Percentiles rank a stretch among this genome's conserved stretches.
Conservation (phyloP, 768 basidiomycete genomes). For the Trametes coccinea region DNA sequence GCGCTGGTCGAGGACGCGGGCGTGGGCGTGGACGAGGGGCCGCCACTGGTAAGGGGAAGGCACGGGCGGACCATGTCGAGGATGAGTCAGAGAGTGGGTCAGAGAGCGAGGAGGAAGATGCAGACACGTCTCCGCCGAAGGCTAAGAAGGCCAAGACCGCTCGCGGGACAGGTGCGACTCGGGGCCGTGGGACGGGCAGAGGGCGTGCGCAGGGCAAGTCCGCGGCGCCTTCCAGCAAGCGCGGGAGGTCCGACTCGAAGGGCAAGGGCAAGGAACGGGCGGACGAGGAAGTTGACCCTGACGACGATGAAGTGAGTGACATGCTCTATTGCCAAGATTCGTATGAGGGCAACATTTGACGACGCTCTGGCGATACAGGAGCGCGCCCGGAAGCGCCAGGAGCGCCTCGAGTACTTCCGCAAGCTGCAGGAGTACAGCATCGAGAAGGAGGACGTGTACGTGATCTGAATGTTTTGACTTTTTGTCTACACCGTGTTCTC, state of each 20-base stretch:
- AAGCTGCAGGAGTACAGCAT: constrained; percentile 30
- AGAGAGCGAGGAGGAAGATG: constrained; percentile 3
- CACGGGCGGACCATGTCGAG: constrained; percentile 2
- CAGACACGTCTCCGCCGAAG: constrained; percentile 16
- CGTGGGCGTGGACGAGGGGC: constrained; percentile 2
- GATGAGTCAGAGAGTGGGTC: background rate
- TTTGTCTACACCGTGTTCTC: too few relatives aligned
- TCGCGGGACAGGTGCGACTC: background rate
- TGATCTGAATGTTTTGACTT: constrained; percentile 46
- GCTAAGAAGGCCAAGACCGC: constrained; percentile 3
- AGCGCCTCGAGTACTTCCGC: constrained; percentile 30
- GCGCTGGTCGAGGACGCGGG: background rate
- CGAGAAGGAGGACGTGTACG: constrained; percentile 33
- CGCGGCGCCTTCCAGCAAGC: constrained; percentile 11
- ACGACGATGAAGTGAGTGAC: constrained; percentile 27
- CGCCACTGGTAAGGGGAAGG: constrained; percentile 14
- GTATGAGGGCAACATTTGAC: background rate
- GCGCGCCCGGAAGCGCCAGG: constrained; percentile 24
- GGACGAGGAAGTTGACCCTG: constrained; percentile 18
- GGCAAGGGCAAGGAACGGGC: constrained; percentile 21
- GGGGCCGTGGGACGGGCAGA: constrained; percentile 8
- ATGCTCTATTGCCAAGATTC: background rate
- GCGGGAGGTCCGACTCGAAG: constrained; percentile 11
- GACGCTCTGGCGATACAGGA: constrained; percentile 16
- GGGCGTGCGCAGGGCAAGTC: constrained; percentile 4